These are phyloP conservation scores for Leccinum truebloodii DNA, from an alignment of 768 basidiomycete species.

Conservation along the genomic window DNA sequence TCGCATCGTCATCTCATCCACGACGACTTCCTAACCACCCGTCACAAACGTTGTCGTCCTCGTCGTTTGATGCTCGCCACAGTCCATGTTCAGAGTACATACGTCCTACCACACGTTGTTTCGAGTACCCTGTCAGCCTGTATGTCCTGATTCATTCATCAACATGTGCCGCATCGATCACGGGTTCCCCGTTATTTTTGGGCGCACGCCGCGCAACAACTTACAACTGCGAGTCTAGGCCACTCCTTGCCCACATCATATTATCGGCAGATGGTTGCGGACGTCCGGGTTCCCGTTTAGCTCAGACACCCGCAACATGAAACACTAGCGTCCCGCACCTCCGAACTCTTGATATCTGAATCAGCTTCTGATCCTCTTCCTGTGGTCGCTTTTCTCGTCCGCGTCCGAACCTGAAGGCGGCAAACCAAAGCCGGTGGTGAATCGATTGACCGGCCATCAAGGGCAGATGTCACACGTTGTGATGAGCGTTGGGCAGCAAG, in stretches of 20 bases:
- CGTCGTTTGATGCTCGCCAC: constrained; percentile 87
- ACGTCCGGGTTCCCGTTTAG: constrained; percentile 29
- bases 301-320: too few species aligned
- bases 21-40: constrained; percentile 79
- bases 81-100: constrained; percentile 87
- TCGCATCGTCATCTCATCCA: constrained; percentile 77
- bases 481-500: constrained; percentile 92
- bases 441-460: constrained; percentile 92
- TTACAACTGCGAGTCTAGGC: constrained; percentile 44
- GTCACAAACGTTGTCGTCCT: constrained; percentile 74
- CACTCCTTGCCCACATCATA: constrained; percentile 94
- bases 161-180: constrained; percentile 8
- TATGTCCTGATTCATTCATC: constrained; percentile 22
- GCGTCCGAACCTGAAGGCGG: constrained; percentile 34
- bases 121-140: constrained; percentile 86
- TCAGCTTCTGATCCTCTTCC: constrained; percentile 94
- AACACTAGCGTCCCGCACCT: constrained; percentile 43
- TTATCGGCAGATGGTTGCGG: neutral
- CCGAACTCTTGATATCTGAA: constrained; percentile 73
- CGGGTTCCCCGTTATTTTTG: constrained; percentile 4
- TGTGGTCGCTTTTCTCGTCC: constrained; percentile 83
- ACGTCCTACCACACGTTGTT: constrained; percentile 91
- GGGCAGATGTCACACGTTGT: constrained; percentile 89
- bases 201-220: constrained; percentile 5
- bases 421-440: constrained; percentile 65